phyloP scores from a whole-genome alignment of 192 early-diverging fungal species.

The Coemansia interrupta region DNA sequence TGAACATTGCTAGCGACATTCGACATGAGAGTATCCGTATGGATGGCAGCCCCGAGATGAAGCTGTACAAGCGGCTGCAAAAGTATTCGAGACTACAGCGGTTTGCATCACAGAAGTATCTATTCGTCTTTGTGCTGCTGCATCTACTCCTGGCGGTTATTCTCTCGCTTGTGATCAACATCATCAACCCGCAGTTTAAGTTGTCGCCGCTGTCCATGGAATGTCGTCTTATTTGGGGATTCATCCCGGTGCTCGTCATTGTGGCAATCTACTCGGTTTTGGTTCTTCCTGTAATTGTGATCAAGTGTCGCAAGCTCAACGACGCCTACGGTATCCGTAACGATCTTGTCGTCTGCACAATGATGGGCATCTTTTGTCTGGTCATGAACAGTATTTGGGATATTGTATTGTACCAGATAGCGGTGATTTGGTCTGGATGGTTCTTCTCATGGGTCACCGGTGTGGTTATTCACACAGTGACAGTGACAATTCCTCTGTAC shows the following conservation, averaged over 20 bases:
- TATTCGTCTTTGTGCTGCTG: slow-evolving; percentile 15
- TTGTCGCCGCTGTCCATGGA: slow-evolving; percentile 20
- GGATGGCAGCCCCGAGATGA: slow-evolving; percentile 14
- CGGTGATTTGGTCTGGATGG: slow-evolving; percentile 34
- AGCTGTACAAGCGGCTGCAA: slow-evolving; percentile 27
- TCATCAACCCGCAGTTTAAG: slow-evolving; percentile 36
- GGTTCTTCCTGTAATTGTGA: slow-evolving; percentile 21
- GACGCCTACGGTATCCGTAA: slow-evolving; percentile 48
- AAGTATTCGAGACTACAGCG: slow-evolving; percentile 39
- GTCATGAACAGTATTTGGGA: slow-evolving; percentile 33
- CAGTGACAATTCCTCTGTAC: slow-evolving; percentile 31
- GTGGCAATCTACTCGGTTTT: slow-evolving; percentile 16
- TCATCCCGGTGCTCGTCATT: slow-evolving; percentile 18
- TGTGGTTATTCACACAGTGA: slow-evolving; percentile 20
- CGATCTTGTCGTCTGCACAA: slow-evolving; percentile 30
- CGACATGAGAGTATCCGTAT: slow-evolving; percentile 5
- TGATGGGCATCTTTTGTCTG: slow-evolving; percentile 18
- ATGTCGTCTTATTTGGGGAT: slow-evolving; percentile 38
- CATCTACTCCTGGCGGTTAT: slow-evolving; percentile 14
- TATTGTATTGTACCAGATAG: slow-evolving; percentile 14
- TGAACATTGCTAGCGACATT: slow-evolving; percentile 8
- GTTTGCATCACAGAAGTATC: slow-evolving; percentile 18
- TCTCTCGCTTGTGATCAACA: slow-evolving; percentile 38
- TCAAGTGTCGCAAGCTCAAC: slow-evolving; percentile 35
- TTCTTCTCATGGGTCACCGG: slow-evolving; percentile 40